Evolutionary conservation across 2,329 filamentous ascomycete genomes (phyloP).

Genomic region (Colletotrichum sp.): DNA sequence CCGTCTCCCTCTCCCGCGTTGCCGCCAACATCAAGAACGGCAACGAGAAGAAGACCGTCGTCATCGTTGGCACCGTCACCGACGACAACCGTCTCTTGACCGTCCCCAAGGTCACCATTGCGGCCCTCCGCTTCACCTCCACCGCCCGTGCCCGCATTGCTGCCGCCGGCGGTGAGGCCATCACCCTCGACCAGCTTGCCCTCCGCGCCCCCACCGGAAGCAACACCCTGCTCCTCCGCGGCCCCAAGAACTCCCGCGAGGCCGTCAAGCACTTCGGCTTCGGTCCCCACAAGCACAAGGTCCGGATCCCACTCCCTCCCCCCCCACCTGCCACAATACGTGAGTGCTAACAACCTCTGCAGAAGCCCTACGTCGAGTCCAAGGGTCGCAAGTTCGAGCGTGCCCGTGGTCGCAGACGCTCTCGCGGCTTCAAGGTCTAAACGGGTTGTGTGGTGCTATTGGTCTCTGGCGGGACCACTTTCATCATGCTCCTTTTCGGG

Average conservation of each 20-base stretch:
- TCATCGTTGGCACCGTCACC: constrained; percentile 93
- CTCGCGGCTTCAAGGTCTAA: constrained; percentile 99
- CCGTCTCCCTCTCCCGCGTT: constrained; percentile 93
- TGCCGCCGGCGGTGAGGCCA: constrained; percentile 91
- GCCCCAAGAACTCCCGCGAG: constrained; percentile 98
- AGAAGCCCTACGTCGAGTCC: constrained; percentile 97
- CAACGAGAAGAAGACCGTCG: constrained; percentile 82
- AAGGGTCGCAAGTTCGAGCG: constrained; percentile 99
- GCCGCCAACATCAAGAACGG: constrained; percentile 71
- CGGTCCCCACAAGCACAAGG: constrained; percentile 97
- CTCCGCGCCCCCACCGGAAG: constrained; percentile 92
- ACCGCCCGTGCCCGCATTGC: constrained; percentile 93
- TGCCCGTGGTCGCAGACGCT: constrained; percentile 98
- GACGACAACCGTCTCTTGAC: constrained; percentile 95
- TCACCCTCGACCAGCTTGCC: constrained; percentile 97
- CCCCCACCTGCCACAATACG: background rate
- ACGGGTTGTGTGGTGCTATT: constrained; percentile 26
- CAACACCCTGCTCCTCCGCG: constrained; percentile 97
- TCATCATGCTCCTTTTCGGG: background rate
- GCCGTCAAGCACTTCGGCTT: constrained; percentile 99
- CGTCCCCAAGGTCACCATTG: constrained; percentile 91
- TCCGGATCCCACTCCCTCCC: constrained; percentile 45
- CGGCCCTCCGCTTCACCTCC: constrained; percentile 94
- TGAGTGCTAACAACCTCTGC: constrained; percentile 38
- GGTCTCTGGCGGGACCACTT: background rate